Conservation (phyloP, 2,329 filamentous ascomycete genomes). For the Talaromyces marneffei region DNA sequence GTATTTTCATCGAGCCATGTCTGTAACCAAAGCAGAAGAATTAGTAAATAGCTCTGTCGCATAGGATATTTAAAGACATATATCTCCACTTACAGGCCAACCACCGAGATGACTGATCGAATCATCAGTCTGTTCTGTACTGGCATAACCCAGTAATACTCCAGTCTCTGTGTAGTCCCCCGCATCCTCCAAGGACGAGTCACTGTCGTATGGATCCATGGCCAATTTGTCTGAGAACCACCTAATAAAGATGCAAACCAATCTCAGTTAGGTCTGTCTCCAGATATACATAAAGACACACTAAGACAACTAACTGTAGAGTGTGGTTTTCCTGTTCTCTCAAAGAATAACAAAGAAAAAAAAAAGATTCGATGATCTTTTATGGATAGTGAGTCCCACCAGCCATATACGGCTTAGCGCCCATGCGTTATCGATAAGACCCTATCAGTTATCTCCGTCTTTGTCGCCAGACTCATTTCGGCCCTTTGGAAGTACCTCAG, state of each 20-base stretch:
- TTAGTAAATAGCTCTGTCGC: background rate
- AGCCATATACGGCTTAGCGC: background rate
- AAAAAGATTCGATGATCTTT: background rate
- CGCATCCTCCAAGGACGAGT: conserved; percentile 66
- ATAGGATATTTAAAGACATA: too few species aligned
- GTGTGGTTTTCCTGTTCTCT: background rate
- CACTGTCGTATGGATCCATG: conserved; percentile 80
- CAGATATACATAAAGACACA: background rate
- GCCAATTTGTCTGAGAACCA: background rate
- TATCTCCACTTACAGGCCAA: conserved; percentile 62
- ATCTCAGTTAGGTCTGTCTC: background rate
- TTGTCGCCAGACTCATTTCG: background rate
- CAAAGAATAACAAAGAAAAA: background rate
- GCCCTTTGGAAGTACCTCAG: too few species aligned
- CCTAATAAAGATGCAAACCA: background rate
- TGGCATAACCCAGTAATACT: conserved; percentile 84
- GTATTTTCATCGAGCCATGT: conserved; percentile 73
- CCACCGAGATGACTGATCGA: conserved; percentile 84
- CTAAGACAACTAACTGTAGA: background rate
- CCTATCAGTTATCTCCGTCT: background rate
- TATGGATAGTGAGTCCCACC: background rate
- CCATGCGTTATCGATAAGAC: too few species aligned
- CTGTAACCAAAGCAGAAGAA: conserved; percentile 39
- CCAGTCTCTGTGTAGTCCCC: conserved; percentile 58
- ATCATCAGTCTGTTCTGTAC: conserved; percentile 72